Conservation (phyloP, 306 rosid species). For the Cicer bijugum region DNA sequence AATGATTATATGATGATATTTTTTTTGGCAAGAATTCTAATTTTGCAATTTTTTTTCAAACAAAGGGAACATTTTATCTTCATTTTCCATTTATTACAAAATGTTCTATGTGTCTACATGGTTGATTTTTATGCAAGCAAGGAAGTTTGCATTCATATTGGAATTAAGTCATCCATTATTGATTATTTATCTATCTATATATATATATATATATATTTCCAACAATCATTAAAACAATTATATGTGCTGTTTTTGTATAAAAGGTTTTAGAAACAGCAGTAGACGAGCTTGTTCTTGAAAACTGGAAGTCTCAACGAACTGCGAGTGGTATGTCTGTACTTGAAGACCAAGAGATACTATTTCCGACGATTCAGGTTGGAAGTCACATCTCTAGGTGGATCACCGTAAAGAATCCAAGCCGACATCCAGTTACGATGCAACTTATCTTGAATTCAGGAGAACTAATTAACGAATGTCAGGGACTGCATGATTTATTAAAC, state of each 20-base stretch:
- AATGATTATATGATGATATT: conserved; percentile 5
- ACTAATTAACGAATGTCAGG: conserved; percentile 69
- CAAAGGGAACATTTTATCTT: not conserved
- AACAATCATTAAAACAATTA: conserved; percentile 38
- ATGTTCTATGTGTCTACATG: conserved; percentile 1
- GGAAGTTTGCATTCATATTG: not conserved
- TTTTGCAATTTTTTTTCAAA: not conserved
- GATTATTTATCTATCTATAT: not conserved
- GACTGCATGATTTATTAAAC: conserved; percentile 58
- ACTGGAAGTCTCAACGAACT: conserved; percentile 85
- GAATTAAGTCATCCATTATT: not conserved
- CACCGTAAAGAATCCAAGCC: conserved; percentile 82
- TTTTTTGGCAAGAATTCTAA: not conserved
- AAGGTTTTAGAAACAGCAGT: conserved; percentile 57
- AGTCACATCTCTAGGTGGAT: conserved; percentile 75
- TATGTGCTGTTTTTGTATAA: conserved; percentile 45
- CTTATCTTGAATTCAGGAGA: conserved; percentile 84
- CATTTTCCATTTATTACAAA: not conserved
- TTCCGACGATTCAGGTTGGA: conserved; percentile 82
- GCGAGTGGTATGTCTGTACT: conserved; percentile 67
- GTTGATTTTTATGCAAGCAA: not conserved
- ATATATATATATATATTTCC: not conserved
- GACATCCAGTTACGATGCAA: conserved; percentile 81
- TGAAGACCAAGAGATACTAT: conserved; percentile 68
- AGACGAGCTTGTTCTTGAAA: conserved; percentile 78